A percentile compares a stretch with the other conserved stretches of the same genome.
phyloP scores from a whole-genome alignment of 768 basidiomycete genomes.

The Lactarius vividus region DNA sequence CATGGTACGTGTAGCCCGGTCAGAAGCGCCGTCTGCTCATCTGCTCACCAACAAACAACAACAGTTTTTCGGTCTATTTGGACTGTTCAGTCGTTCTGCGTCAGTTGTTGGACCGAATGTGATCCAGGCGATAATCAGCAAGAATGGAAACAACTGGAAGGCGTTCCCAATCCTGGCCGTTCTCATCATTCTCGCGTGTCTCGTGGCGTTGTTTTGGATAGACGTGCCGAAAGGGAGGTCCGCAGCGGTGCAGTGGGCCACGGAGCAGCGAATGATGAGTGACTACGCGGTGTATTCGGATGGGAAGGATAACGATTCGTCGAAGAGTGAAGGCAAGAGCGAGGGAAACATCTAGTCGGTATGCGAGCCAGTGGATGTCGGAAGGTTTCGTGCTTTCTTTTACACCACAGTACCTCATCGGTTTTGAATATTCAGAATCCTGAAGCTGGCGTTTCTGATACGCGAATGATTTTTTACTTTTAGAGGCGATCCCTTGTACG shows the following conservation, averaged over 20 bases:
- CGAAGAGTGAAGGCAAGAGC: background rate
- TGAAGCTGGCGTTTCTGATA: too few species aligned
- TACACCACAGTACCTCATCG: too few species aligned
- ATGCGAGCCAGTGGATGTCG: background rate
- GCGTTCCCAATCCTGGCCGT: conserved; percentile 84
- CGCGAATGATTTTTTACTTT: too few species aligned
- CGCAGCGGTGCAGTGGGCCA: conserved; percentile 41
- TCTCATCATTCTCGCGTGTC: conserved; percentile 58
- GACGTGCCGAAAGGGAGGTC: conserved; percentile 39
- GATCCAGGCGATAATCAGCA: conserved; percentile 77
- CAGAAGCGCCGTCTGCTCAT: background rate
- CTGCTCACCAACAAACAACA: too few species aligned
- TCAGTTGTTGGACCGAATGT: conserved; percentile 86
- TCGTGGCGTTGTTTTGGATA: conserved; percentile 72
- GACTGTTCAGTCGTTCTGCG: conserved; percentile 51
- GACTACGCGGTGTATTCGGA: background rate
- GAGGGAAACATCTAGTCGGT: background rate
- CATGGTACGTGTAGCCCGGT: conserved; percentile 42
- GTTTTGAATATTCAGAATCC: too few species aligned
- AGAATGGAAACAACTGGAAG: conserved; percentile 70
- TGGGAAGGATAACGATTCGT: background rate
- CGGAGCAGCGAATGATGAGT: conserved; percentile 24
- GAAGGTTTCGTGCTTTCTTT: too few species aligned
- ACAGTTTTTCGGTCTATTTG: conserved; percentile 73
- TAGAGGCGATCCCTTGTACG: too few species aligned